Evolutionary conservation across 2,329 filamentous ascomycete species (phyloP).

Genomic region (Aspergillus sp.): DNA sequence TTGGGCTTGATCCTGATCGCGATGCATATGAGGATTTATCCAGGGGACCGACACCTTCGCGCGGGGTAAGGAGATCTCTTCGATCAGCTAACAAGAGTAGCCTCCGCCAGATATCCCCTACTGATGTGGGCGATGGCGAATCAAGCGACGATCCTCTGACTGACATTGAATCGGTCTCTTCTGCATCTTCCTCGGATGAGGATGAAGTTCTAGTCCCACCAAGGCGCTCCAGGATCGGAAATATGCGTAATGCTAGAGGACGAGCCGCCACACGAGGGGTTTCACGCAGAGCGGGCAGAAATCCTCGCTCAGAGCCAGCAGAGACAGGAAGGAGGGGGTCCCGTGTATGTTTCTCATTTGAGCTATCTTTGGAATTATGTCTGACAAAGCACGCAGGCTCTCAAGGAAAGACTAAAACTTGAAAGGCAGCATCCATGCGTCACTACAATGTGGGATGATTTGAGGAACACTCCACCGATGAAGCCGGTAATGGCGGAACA

Average conservation of each 20-base stretch:
- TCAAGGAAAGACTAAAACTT: constrained; percentile 65
- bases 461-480: constrained; percentile 69
- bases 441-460: constrained; percentile 78
- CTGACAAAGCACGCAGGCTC: constrained; percentile 37
- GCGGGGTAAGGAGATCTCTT: constrained; percentile 17
- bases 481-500: constrained; percentile 66
- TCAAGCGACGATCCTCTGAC: constrained; percentile 21
- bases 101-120: constrained; percentile 15
- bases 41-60: constrained; percentile 19
- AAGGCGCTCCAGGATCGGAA: constrained; percentile 7
- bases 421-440: constrained; percentile 77
- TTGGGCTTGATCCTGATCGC: constrained; percentile 15
- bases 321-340: constrained; percentile 23
- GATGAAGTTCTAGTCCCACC: constrained; percentile 17
- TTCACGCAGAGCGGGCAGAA: constrained; percentile 2
- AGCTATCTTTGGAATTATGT: constrained; percentile 28
- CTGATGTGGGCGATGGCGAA: constrained; percentile 20
- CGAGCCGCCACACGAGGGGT: constrained; percentile 4
- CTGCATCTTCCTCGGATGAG: constrained; percentile 20
- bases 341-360: constrained; percentile 33
- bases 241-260: neutral
- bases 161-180: constrained; percentile 15
- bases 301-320: constrained; percentile 1
- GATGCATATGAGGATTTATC: constrained; percentile 18
- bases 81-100: constrained; percentile 12